Base-by-base conservation (phyloP, 108 stramenopile genomes). In the Pinguiococcus pyrenoidosus region DNA sequence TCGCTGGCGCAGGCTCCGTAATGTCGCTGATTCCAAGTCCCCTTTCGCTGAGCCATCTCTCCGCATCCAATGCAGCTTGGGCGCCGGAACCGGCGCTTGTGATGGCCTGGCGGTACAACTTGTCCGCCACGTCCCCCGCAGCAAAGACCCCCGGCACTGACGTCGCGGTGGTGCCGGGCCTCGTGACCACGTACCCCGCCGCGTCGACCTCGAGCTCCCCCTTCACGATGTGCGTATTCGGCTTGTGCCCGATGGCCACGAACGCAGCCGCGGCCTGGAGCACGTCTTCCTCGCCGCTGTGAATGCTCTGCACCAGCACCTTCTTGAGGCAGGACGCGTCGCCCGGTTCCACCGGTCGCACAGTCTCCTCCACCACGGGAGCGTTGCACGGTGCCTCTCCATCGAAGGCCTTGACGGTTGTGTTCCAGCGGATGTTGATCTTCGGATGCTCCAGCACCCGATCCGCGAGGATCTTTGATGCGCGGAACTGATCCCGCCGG, bases 161-260 rank as follows among this genome's bases (percentile, higher is more conserved):
- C 1, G 89, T 87, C 36, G 65, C 61, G 2, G 89, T 90, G 24
- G 68, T 72, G 5, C 38, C 34, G 16, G 64, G 76, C 50, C 49
- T 16, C 0, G 77, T 74, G 23, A 78, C 49, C 14, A 94, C 52
- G 50, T 89, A 94, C 12, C 92, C 87, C 5, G 82, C 68, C n/a
- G 59, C 64, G 33, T 87, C 73, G 40, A 87, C 79, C 27, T 85
- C 82, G 0, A 94, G 75, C 38, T 81, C 49, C 32, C 75, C 83
- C 30, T 74, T 46, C 27, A 94, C 56, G 46, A 90, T 85, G 4
- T 59, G 46, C 2, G 92, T 94, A 39, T 83, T 69, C 12, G 92
- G 92, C 9, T 73, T 79, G 62, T 94, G 92, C 8, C 92, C 92
- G 50, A 94, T 91, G 4, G 92, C 92, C 18, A 94, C 73, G 66